These are phyloP conservation scores for Styphnolobium japonicum DNA, from an alignment of 306 rosid species.

Conservation along the genomic window DNA sequence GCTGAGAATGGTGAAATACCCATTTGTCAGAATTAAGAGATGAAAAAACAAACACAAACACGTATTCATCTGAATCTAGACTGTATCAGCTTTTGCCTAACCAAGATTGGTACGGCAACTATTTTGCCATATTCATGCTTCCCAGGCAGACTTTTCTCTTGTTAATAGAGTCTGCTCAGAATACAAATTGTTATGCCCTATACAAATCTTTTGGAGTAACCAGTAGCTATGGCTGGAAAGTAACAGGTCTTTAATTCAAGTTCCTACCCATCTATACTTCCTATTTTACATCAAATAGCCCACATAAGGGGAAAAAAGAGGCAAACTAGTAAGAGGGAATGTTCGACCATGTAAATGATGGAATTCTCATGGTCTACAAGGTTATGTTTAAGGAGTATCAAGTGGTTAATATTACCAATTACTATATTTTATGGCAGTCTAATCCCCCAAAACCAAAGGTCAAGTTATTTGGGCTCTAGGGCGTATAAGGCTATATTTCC, in stretches of 20 bases:
- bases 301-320: not conserved
- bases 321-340: not conserved
- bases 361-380: constrained; percentile 1
- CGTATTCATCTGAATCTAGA: not conserved
- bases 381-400: not conserved
- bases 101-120: not conserved
- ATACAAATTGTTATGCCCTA: constrained; percentile 1
- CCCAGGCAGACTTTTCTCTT: not conserved
- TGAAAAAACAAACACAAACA: not conserved
- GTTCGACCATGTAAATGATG: not conserved
- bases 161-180: not conserved
- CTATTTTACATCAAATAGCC: not conserved
- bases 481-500: not conserved
- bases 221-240: not conserved
- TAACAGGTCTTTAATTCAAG: not conserved
- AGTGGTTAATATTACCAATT: not conserved
- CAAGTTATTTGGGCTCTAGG: not conserved
- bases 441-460: not conserved
- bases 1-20: not conserved
- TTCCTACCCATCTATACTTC: not conserved
- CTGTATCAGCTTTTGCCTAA: not conserved
- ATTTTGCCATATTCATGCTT: not conserved
- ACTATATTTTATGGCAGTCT: not conserved
- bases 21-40: not conserved
- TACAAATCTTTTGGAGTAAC: not conserved